Conservation (phyloP, 768 basidiomycete genomes). For the Boletus sp. region DNA sequence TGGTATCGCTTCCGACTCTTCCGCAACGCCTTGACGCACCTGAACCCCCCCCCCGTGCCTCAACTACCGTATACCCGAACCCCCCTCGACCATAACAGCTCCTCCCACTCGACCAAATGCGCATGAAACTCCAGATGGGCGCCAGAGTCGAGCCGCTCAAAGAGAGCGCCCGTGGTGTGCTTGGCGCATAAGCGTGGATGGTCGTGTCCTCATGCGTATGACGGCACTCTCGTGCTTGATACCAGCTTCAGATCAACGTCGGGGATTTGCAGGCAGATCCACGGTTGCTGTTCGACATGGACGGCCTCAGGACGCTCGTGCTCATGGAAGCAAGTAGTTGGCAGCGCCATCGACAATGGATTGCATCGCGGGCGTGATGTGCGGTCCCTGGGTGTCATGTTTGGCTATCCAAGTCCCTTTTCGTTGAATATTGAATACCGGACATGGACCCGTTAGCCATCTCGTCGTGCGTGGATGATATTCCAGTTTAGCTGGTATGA, state of each 20-base stretch:
- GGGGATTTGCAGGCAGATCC: conserved; percentile 39
- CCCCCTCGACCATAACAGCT: conserved; percentile 36
- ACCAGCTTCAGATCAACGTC: conserved; percentile 36
- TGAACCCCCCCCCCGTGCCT: conserved; percentile 7
- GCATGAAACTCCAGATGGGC: conserved; percentile 33
- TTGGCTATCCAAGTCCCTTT: background rate
- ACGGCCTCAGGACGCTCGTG: conserved; percentile 34
- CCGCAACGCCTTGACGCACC: no score
- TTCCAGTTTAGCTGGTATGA: background rate
- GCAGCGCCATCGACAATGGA: conserved; percentile 39
- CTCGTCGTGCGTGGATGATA: no score
- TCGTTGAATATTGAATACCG: background rate
- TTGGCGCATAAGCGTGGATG: background rate
- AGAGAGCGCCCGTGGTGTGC: conserved; percentile 19
- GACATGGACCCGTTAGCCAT: background rate
- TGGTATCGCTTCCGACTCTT: no score
- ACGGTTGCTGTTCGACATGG: conserved; percentile 35
- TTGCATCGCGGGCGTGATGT: conserved; percentile 25
- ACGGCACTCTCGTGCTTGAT: background rate
- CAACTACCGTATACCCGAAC: conserved; percentile 24
- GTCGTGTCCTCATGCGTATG: background rate
- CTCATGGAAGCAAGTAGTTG: conserved; percentile 41
- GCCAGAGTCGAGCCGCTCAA: conserved; percentile 38
- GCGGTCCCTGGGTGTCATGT: background rate
- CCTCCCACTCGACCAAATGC: conserved; percentile 38